phyloP scores from a whole-genome alignment of 2,329 filamentous ascomycete species.

The Ophiostoma fasciatum region DNA sequence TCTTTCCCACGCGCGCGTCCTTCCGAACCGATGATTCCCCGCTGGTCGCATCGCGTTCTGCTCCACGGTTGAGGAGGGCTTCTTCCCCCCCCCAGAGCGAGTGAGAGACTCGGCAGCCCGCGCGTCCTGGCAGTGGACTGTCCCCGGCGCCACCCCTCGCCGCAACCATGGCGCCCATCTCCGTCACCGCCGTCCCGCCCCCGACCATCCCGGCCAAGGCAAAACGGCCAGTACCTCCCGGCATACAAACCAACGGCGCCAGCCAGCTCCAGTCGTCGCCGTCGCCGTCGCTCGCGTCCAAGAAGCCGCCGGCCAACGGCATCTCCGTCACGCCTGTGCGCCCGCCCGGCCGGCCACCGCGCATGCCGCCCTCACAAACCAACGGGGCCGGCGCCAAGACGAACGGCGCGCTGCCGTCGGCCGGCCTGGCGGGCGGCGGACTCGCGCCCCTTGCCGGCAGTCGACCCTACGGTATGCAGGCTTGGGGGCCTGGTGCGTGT shows the following conservation, averaged over 20 bases:
- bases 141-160: too few relatives aligned
- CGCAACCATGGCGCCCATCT: conserved; percentile 36
- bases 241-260: conserved; percentile 51
- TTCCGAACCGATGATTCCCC: too few relatives aligned
- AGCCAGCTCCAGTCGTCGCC: conserved; percentile 44
- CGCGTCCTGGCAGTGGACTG: too few relatives aligned
- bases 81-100: too few relatives aligned
- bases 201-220: conserved; percentile 37
- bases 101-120: too few relatives aligned
- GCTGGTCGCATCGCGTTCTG: too few relatives aligned
- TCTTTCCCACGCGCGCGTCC: too few relatives aligned
- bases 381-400: not conserved
- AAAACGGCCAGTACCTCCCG: conserved; percentile 52
- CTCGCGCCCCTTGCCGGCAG: too few relatives aligned
- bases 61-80: too few relatives aligned
- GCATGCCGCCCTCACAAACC: conserved; percentile 17
- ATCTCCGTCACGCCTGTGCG: conserved; percentile 31
- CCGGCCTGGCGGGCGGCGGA: conserved; percentile 19
- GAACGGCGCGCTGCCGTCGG: not conserved
- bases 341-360: conserved; percentile 39
- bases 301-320: conserved; percentile 32
- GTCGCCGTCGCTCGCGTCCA: conserved; percentile 40
- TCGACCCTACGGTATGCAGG: conserved; percentile 40
- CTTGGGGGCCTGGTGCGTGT: too few relatives aligned
- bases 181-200: conserved; percentile 30